Evolutionary conservation across 192 early-diverging fungal species (phyloP).

Genomic region (Mortierella claussenii): DNA sequence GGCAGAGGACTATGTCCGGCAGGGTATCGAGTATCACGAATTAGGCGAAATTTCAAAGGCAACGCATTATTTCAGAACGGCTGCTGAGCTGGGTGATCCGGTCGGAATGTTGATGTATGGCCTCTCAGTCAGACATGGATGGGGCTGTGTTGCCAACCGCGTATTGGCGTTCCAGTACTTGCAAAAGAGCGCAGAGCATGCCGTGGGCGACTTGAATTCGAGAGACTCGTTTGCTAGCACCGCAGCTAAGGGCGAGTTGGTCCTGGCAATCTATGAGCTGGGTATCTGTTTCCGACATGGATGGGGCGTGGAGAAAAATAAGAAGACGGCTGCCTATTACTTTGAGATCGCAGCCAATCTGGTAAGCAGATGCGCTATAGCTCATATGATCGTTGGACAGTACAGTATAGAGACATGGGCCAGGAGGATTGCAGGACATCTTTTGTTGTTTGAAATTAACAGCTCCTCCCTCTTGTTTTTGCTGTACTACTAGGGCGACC

Average conservation of each 20-base stretch:
- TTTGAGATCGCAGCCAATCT: slow-evolving; percentile 84
- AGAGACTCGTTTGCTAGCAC: slow-evolving; percentile 63
- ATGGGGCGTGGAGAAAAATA: slow-evolving; percentile 80
- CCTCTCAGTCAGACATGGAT: slow-evolving; percentile 79
- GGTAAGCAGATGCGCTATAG: slow-evolving; percentile 22
- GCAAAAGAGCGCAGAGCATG: slow-evolving; percentile 75
- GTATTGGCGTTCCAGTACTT: slow-evolving; percentile 74
- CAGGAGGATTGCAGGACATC: no score
- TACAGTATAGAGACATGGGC: no score
- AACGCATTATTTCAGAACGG: slow-evolving; percentile 74
- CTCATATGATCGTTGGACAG: no score
- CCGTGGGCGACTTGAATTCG: slow-evolving; percentile 67
- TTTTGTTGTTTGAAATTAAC: background rate
- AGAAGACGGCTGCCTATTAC: slow-evolving; percentile 78
- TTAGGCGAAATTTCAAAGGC: slow-evolving; percentile 75
- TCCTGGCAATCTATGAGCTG: slow-evolving; percentile 82
- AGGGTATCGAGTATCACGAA: slow-evolving; percentile 77
- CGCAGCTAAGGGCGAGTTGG: slow-evolving; percentile 73
- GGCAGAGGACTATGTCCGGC: slow-evolving; percentile 70
- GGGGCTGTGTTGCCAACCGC: slow-evolving; percentile 78
- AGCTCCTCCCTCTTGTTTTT: background rate
- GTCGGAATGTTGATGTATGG: slow-evolving; percentile 81
- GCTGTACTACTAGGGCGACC: slow-evolving; percentile 64
- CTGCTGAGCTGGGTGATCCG: slow-evolving; percentile 70
- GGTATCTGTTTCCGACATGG: slow-evolving; percentile 84